Conservation (phyloP, 192 early-diverging fungal species). For the Backusella westeae region DNA sequence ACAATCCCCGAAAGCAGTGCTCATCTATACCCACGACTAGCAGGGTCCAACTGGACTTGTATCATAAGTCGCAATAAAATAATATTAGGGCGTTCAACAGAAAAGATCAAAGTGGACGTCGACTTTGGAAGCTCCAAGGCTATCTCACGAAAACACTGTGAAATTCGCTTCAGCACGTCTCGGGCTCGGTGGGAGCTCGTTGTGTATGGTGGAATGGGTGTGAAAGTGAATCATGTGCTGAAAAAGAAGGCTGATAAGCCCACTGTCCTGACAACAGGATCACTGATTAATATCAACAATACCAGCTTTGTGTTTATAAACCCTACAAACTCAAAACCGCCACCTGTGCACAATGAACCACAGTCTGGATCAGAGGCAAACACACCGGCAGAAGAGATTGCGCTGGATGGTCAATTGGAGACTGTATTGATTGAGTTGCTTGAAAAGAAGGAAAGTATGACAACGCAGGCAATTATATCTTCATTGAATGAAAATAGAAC, state of each 20-base stretch:
- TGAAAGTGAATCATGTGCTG: slow-evolving; percentile 28
- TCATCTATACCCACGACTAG: slow-evolving; percentile 29
- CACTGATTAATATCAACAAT: not conserved
- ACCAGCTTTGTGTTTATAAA: slow-evolving; percentile 11
- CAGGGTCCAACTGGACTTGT: slow-evolving; percentile 32
- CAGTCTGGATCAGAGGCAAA: not conserved
- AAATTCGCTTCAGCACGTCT: slow-evolving; percentile 19
- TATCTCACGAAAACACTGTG: slow-evolving; percentile 33
- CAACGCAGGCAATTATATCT: not conserved
- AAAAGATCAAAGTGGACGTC: slow-evolving; percentile 14
- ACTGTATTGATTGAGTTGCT: not conserved
- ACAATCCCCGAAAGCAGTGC: slow-evolving; percentile 9
- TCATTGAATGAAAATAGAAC: not conserved
- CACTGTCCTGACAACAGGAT: slow-evolving; percentile 18
- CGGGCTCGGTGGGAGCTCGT: slow-evolving; percentile 26
- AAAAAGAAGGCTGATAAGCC: slow-evolving; percentile 19
- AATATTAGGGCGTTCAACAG: slow-evolving; percentile 21
- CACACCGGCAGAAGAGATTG: not conserved
- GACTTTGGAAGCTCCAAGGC: slow-evolving; percentile 27
- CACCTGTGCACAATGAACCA: not conserved
- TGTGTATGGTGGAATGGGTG: slow-evolving; percentile 30
- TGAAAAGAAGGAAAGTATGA: not conserved
- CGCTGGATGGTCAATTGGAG: not conserved
- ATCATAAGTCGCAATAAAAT: slow-evolving; percentile 22
- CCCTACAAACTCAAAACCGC: not conserved